These are phyloP conservation scores for Ettlia oleoabundans DNA, from an alignment of 139 green algal genomes.

Conservation along the genomic window DNA sequence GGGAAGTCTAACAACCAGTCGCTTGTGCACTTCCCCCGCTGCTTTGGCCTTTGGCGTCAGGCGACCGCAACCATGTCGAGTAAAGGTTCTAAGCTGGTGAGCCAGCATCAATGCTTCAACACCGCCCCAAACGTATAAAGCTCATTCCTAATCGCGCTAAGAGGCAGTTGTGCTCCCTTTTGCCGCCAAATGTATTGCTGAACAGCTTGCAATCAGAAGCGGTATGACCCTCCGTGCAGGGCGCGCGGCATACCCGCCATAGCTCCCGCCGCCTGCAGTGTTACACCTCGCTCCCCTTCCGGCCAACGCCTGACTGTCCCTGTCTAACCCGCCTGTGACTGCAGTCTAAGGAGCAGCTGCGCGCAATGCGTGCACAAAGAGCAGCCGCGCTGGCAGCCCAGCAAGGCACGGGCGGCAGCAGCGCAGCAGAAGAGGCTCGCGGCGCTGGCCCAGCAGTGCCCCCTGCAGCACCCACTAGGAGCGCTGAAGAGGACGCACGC, in stretches of 20 bases:
- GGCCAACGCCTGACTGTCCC: neutral
- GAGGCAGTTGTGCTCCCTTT: too few relatives aligned
- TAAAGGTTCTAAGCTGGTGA: neutral
- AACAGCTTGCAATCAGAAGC: too few relatives aligned
- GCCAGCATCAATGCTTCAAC: neutral
- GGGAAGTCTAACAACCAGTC: too few relatives aligned
- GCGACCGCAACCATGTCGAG: neutral
- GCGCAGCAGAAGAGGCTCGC: neutral
- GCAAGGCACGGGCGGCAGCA: neutral
- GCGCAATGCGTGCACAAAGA: constrained; percentile 24
- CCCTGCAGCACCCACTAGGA: neutral
- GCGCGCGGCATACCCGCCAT: too few relatives aligned
- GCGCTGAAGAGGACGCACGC: constrained; percentile 27
- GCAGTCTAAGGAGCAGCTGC: constrained; percentile 45
- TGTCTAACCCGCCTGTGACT: neutral
- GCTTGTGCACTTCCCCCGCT: too few relatives aligned
- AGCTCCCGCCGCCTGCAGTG: too few relatives aligned
- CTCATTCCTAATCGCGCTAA: too few relatives aligned
- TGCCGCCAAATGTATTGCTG: too few relatives aligned
- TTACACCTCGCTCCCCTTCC: neutral
- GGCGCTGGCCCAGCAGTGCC: neutral
- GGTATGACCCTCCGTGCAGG: too few relatives aligned
- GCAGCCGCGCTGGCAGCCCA: constrained; percentile 17
- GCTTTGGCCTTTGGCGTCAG: too few relatives aligned
- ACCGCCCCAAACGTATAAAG: neutral